A percentile compares a stretch with the other conserved stretches of the same genome.
These are phyloP conservation scores for Chrysoporthe austroafricana DNA, from an alignment of 2,329 filamentous ascomycete genomes.

Conservation along the genomic window DNA sequence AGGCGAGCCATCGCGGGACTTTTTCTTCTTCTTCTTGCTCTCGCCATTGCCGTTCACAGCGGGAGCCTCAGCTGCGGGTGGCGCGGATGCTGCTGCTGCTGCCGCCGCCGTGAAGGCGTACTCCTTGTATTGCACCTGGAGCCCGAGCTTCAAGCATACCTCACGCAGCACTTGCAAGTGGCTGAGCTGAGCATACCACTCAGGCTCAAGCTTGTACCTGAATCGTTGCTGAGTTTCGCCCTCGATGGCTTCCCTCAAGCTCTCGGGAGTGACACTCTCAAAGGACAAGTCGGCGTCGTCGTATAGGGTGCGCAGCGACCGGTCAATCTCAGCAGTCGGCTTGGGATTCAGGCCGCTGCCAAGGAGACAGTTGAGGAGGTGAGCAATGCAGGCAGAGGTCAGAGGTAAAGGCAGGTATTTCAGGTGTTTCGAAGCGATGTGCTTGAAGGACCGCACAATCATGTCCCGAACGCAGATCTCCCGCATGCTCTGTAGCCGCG, in stretches of 20 bases:
- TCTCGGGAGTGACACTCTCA: slow-evolving; percentile 75
- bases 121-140: slow-evolving; percentile 82
- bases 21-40: slow-evolving; percentile 63
- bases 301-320: slow-evolving; percentile 75
- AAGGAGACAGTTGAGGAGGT: slow-evolving; percentile 91
- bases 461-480: slow-evolving; percentile 87
- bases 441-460: slow-evolving; percentile 94
- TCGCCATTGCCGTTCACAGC: slow-evolving; percentile 49
- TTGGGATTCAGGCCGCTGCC: slow-evolving; percentile 76
- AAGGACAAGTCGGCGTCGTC: slow-evolving; percentile 82
- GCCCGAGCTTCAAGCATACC: slow-evolving; percentile 82
- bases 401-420: slow-evolving; percentile 79
- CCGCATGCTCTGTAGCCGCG: slow-evolving; percentile 76
- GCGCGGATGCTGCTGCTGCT: slow-evolving; percentile 42
- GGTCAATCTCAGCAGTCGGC: slow-evolving; percentile 77
- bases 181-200: slow-evolving; percentile 71
- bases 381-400: slow-evolving; percentile 77
- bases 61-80: slow-evolving; percentile 35
- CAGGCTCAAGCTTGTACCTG: slow-evolving; percentile 70
- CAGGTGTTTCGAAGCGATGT: slow-evolving; percentile 79
- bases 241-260: slow-evolving; percentile 70
- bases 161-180: slow-evolving; percentile 87
- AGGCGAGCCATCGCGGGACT: slow-evolving; percentile 58
- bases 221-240: slow-evolving; percentile 75
- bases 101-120: slow-evolving; percentile 64